A percentile compares a stretch with the other conserved stretches of the same genome.
Evolutionary conservation across 2,329 filamentous ascomycete genomes (phyloP).

Genomic region (Aspergillus pseudotamarii): DNA sequence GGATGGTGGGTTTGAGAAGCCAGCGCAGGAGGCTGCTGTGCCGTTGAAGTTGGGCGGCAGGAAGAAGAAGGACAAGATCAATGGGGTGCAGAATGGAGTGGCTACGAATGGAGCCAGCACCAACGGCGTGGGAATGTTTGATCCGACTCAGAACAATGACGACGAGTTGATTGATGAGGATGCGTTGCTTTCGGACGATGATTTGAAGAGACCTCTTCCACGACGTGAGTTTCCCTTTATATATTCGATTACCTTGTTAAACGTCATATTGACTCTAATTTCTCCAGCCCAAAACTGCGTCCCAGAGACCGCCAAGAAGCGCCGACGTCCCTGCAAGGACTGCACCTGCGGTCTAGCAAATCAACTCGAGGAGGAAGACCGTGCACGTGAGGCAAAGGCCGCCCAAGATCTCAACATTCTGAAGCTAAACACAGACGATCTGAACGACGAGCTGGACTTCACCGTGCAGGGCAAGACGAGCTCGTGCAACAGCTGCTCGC

Average conservation of each 20-base stretch:
- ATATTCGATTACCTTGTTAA: not conserved
- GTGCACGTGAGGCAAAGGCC: constrained; percentile 64
- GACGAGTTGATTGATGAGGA: constrained; percentile 94
- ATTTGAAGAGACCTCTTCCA: constrained; percentile 74
- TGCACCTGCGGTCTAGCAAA: constrained; percentile 93
- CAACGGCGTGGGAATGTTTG: constrained; percentile 7
- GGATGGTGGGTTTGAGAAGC: constrained; percentile 72
- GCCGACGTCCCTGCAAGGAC: constrained; percentile 94
- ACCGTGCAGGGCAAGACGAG: constrained; percentile 97
- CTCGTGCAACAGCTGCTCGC: constrained; percentile 88
- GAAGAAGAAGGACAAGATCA: constrained; percentile 49
- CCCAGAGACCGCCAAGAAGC: constrained; percentile 77
- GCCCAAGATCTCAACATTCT: constrained; percentile 60
- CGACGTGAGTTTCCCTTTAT: constrained; percentile 66
- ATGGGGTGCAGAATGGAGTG: constrained; percentile 29
- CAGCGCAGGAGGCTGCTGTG: constrained; percentile 61
- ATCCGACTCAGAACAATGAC: constrained; percentile 45
- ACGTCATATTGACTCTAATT: constrained; percentile 10
- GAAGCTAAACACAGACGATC: constrained; percentile 72
- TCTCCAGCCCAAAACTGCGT: constrained; percentile 76
- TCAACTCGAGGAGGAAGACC: constrained; percentile 83
- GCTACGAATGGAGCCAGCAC: not conserved
- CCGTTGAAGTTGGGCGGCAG: constrained; percentile 67
- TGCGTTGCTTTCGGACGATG: constrained; percentile 79
- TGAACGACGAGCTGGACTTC: constrained; percentile 82